Evolutionary conservation across 2,329 filamentous ascomycete species (phyloP).

Genomic region (Juglanconis sp.): DNA sequence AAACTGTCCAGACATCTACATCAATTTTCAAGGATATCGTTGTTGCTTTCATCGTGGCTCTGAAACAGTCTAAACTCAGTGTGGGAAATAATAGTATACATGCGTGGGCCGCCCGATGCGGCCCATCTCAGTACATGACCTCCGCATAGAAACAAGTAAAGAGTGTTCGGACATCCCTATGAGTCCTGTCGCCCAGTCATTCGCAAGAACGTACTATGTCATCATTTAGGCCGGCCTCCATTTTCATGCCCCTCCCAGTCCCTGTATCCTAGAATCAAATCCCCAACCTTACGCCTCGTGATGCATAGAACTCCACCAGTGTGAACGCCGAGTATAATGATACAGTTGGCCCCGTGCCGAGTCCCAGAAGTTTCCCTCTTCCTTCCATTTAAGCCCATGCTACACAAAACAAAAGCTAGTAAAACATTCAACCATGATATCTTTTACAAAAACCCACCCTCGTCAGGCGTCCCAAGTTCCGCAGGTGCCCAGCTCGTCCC

Average conservation of each 20-base stretch:
- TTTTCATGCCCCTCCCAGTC: neutral
- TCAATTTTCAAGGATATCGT: too few species aligned
- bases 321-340: neutral
- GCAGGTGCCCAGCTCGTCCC: conserved; percentile 2
- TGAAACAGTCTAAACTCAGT: too few species aligned
- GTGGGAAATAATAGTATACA: too few species aligned
- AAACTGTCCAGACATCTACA: too few species aligned
- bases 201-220: neutral
- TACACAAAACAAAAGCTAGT: neutral
- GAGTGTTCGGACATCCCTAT: too few species aligned
- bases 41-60: too few species aligned
- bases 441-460: neutral
- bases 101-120: too few species aligned
- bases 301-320: neutral
- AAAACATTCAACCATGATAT: neutral
- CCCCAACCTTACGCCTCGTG: neutral
- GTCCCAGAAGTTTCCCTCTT: neutral
- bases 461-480: neutral
- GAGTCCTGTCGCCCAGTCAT: too few species aligned
- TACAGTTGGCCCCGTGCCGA: neutral
- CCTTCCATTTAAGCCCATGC: neutral
- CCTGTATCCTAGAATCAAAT: neutral
- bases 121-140: too few species aligned
- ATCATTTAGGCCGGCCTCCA: neutral
- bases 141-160: too few species aligned